A percentile compares a stretch with the other conserved stretches of the same genome.
These are phyloP conservation scores for Xylariaceae sp. DNA, from an alignment of 2,329 filamentous ascomycete species.

Conservation along the genomic window DNA sequence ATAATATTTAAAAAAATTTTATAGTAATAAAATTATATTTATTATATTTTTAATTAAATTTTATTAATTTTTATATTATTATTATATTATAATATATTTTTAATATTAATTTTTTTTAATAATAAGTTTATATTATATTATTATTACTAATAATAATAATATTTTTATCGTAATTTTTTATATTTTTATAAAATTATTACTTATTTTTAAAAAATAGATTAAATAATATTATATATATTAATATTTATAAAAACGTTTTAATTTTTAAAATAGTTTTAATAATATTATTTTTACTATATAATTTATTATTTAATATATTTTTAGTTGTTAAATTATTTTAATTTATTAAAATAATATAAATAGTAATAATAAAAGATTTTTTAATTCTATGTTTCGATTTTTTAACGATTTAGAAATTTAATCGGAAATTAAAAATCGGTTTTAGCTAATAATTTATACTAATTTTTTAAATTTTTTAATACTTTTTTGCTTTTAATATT, in stretches of 20 bases:
- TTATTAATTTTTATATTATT: background rate
- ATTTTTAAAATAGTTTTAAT: background rate
- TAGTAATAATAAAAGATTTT: no score
- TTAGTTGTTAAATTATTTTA: background rate
- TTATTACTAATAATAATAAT: background rate
- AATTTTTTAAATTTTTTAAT: no score
- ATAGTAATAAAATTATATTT: background rate
- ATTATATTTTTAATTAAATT: background rate
- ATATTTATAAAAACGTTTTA: background rate
- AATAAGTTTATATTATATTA: background rate
- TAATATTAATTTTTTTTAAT: background rate
- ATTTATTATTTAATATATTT: background rate
- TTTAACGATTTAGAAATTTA: no score
- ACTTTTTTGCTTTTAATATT: no score
- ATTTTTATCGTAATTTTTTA: background rate
- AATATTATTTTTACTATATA: background rate
- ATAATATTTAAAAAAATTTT: no score
- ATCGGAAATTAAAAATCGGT: no score
- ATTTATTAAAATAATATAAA: no score
- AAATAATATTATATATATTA: no score
- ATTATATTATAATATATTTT: background rate
- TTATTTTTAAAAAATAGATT: no score
- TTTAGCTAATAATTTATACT: no score
- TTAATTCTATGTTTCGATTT: no score
- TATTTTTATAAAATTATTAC: background rate